phyloP scores from a whole-genome alignment of 441 rosid species.

The Pelargonium myrrhifolium region DNA sequence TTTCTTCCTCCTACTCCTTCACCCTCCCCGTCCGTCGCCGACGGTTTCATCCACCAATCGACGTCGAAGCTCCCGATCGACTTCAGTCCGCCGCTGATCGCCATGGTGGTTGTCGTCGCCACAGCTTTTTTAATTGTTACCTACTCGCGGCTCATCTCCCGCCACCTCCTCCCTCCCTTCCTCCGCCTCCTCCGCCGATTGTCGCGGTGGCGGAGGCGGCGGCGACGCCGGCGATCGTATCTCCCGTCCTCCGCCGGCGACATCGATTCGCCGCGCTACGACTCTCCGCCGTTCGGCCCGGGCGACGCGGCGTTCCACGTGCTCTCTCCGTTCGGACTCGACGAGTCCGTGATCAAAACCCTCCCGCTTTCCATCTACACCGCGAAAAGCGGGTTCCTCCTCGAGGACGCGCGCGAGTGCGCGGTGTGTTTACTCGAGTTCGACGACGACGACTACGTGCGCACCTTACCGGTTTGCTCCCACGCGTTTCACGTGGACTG shows the following conservation, averaged over 20 bases:
- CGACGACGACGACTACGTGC: slow-evolving; percentile 55
- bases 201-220: slow-evolving; percentile 36
- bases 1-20: slow-evolving; percentile 20
- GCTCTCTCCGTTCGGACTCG: slow-evolving; percentile 64
- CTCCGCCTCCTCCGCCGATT: slow-evolving; percentile 35
- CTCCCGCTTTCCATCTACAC: slow-evolving; percentile 50
- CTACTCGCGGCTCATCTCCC: slow-evolving; percentile 73
- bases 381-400: slow-evolving; percentile 8
- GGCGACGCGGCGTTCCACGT: slow-evolving; percentile 43
- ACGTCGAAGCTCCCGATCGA: slow-evolving; percentile 42
- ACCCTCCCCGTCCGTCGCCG: slow-evolving; percentile 15
- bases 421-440: slow-evolving; percentile 67
- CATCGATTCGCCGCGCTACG: slow-evolving; percentile 47
- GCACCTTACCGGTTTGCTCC: slow-evolving; percentile 55
- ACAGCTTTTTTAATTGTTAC: slow-evolving; percentile 66
- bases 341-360: slow-evolving; percentile 56
- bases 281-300: slow-evolving; percentile 31
- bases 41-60: slow-evolving; percentile 10
- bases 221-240: slow-evolving; percentile 34
- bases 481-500: slow-evolving; percentile 73
- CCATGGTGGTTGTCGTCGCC: slow-evolving; percentile 80
- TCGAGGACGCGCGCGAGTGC: slow-evolving; percentile 27
- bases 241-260: slow-evolving; percentile 41
- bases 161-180: slow-evolving; percentile 44
- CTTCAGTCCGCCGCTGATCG: slow-evolving; percentile 83